phyloP scores from a whole-genome alignment of 805 yeast species.

The Isabelozyma pseudorhagii region DNA sequence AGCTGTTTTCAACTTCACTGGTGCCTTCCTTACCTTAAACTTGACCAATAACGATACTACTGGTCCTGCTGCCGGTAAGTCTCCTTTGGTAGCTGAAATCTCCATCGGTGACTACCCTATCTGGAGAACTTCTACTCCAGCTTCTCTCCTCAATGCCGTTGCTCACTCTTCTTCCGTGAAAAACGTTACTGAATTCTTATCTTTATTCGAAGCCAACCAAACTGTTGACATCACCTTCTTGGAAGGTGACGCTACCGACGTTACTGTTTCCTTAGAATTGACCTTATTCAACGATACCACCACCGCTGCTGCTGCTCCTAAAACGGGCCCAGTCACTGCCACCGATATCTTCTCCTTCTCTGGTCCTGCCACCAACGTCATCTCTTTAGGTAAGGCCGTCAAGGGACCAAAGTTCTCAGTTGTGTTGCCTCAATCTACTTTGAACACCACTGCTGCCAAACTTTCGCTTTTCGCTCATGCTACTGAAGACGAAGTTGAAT shows the following conservation, averaged over 20 bases:
- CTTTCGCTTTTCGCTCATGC: slow-evolving; percentile 23
- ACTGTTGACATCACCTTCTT: slow-evolving; percentile 13
- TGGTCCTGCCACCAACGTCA: slow-evolving; percentile 19
- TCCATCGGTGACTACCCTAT: slow-evolving; percentile 19
- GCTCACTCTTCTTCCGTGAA: slow-evolving; percentile 19
- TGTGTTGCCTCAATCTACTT: slow-evolving; percentile 14
- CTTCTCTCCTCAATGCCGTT: slow-evolving; percentile 7
- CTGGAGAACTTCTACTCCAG: slow-evolving; percentile 27
- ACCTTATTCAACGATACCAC: slow-evolving; percentile 16
- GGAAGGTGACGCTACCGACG: slow-evolving; percentile 15
- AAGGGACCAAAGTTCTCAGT: slow-evolving; percentile 14
- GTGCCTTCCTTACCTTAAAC: slow-evolving; percentile 22
- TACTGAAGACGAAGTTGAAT: slow-evolving; percentile 20
- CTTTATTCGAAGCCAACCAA: slow-evolving; percentile 12
- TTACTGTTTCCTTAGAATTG: slow-evolving; percentile 18
- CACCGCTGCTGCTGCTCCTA: slow-evolving; percentile 2
- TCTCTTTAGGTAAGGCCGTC: slow-evolving; percentile 16
- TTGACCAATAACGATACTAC: slow-evolving; percentile 15
- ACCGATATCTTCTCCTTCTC: slow-evolving; percentile 11
- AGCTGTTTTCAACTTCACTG: slow-evolving; percentile 16
- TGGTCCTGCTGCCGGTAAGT: slow-evolving; percentile 3
- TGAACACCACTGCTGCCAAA: slow-evolving; percentile 21
- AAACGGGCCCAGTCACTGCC: slow-evolving; percentile 5
- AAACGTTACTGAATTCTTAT: slow-evolving; percentile 21
- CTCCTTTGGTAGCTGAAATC: slow-evolving; percentile 19